Conservation (phyloP, 768 basidiomycete species). For the Sporobolomyces roseus region DNA sequence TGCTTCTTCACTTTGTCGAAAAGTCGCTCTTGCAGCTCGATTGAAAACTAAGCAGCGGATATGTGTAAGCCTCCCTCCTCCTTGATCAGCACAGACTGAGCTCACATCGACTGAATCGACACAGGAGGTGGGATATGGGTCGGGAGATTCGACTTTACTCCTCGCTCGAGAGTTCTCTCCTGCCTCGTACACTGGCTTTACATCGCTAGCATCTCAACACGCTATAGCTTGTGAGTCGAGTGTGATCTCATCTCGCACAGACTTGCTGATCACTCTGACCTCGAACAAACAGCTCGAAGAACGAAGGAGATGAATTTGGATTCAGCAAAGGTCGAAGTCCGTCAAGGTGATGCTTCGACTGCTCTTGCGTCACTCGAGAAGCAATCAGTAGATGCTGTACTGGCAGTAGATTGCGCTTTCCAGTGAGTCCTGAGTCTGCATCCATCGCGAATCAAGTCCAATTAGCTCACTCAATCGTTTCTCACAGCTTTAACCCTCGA, state of each 20-base stretch:
- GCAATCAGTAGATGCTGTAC: neutral
- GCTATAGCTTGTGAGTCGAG: neutral
- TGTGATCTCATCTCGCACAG: neutral
- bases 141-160: slow-evolving; percentile 29
- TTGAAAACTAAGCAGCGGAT: neutral
- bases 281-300: neutral
- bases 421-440: slow-evolving; percentile 8
- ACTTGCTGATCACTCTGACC: neutral
- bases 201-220: slow-evolving; percentile 4
- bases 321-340: neutral
- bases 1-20: slow-evolving; percentile 12
- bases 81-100: neutral
- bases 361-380: neutral
- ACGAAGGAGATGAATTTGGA: neutral
- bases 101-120: neutral
- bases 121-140: slow-evolving; percentile 35
- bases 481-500: slow-evolving; percentile 21
- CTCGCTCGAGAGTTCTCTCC: slow-evolving; percentile 19
- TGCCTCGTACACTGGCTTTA: slow-evolving; percentile 5
- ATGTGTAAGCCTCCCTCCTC: neutral
- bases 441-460: too few species aligned
- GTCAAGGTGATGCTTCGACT: slow-evolving; percentile 16
- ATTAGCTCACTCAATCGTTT: neutral
- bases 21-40: slow-evolving; percentile 5
- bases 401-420: slow-evolving; percentile 30